Base-by-base conservation (phyloP, 441 rosid species). In the Eruca vesicaria region DNA sequence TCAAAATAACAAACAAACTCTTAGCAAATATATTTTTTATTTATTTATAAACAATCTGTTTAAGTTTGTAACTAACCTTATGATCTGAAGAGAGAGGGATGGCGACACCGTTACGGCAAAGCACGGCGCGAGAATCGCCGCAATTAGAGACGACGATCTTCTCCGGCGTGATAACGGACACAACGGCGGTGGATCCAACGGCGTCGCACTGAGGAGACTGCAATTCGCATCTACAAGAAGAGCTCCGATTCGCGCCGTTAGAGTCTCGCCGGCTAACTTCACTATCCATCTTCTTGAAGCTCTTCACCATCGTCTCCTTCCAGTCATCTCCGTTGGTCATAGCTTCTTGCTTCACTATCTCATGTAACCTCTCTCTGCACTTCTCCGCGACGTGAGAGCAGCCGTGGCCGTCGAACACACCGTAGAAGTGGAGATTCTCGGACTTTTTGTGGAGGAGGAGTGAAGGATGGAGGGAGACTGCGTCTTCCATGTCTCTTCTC, bases 361-460 rank as follows among this genome's bases (percentile, higher is more conserved):
- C 89, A 62, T 95, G 98, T 45, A 95, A 72, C 69, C 99, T 83
- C 29, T 86, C 88, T 74, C 75, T 89, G 43, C 99, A 95, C 85
- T 79, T 85, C 83, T 81, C 73, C n/a, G 99, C 96, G 62, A 94
- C 99, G 78, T 92, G 99, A 75, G 99, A 95, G 88, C 98, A 95
- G 41, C 99, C 98, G 73, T 95, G 98, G 31, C 99, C 97, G 63
- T 95, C 99, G 41, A 86, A 95, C 1, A 95, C 93, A 20, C 92
- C 97, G 60, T 81, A 95, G 63, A 90, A 88, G 21, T 89, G 90
- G 31, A 80, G 35, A 3, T 63, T 74, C n/a, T 78, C 60, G 0
- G 72, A 78, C 52, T 75, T 74, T n/a, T 32, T 28, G 31, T 28
- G 35, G 11, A 21, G 38, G 59, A 69, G 60, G n/a, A 91, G 78